Conservation (phyloP, 805 yeast species). For the Priceomyces castillae region DNA sequence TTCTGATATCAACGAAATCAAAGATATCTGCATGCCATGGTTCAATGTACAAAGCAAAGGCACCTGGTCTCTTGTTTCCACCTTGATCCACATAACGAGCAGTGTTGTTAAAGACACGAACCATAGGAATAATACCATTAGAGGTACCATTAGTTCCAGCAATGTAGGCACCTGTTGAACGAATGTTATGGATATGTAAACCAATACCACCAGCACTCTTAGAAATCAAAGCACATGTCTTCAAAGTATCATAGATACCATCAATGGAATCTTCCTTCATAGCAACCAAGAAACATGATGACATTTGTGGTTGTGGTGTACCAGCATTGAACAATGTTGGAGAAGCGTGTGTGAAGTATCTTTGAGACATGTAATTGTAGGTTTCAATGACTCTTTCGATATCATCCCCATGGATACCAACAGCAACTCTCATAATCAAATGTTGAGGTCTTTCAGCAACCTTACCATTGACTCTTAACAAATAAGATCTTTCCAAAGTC, state of each 20-base stretch:
- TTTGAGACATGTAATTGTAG: conserved; percentile 57
- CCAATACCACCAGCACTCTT: conserved; percentile 67
- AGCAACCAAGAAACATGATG: conserved; percentile 61
- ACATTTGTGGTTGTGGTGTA: conserved; percentile 58
- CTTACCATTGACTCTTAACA: conserved; percentile 52
- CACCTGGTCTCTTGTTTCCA: conserved; percentile 66
- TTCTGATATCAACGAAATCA: conserved; percentile 57
- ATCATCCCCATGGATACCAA: conserved; percentile 59
- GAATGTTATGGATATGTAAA: conserved; percentile 56
- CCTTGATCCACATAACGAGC: conserved; percentile 67
- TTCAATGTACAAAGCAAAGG: conserved; percentile 58
- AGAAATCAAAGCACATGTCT: conserved; percentile 60
- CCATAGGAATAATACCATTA: conserved; percentile 62
- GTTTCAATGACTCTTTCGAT: conserved; percentile 52
- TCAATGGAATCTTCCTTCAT: conserved; percentile 64
- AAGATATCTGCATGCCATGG: conserved; percentile 65
- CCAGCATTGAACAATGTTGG: conserved; percentile 64
- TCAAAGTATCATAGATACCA: conserved; percentile 59
- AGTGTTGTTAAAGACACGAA: conserved; percentile 60
- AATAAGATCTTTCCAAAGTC: conserved; percentile 58
- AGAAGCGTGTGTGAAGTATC: conserved; percentile 59
- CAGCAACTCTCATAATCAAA: conserved; percentile 58
- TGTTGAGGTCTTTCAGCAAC: conserved; percentile 64
- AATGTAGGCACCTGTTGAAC: conserved; percentile 59
- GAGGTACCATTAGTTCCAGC: conserved; percentile 65